Base-by-base conservation (phyloP, 192 early-diverging fungal genomes). In the Mortierella hygrophila region DNA sequence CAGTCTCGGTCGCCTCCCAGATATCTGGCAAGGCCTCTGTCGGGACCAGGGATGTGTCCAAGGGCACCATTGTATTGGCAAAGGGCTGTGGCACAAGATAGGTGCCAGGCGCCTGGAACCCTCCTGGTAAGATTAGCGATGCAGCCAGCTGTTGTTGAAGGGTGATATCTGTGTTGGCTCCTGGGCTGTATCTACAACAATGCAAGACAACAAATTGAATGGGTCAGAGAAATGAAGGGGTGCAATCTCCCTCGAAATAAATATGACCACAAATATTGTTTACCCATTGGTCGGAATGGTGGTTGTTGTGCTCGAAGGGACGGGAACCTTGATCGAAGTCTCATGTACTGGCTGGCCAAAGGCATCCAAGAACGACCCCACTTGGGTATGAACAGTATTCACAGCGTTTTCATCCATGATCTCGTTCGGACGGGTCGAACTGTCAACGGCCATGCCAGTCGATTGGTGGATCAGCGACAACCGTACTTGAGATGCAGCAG, bases 401-500 rank as follows among this genome's bases (percentile, higher is more conserved):
- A 72, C 47, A 35, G 15, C 40, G 47, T 80, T 76, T 10, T 70
- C 75, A 9, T 79, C 84, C 75, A 86, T 86, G 72, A 86, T 80
- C 16, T 68, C 79, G 35, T 68, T 86, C 10, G 84, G 84, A 2
- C 84, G 74, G 0, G 54, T 77, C 11, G 84, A 86, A 16, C 70
- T 70, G 40, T 85, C 83, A 16, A 85, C 78, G 21, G 47, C 26
- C 83, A 80, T 85, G 21, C 83, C 83, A 13, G 83, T 80, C 10
- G 82, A 71, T 41, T 78, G 70, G 9, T 81, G 71, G 6, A 78
- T 86, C 40, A 86, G 60, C 20, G 70, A 46, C 72, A 77, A 26
- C 9, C 84, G 84, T 15, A 76, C 72, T 49, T 86, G 70, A 38
- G 75, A 21, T 0, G 79, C 74, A 29, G 70, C 10, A 13, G 38